Conservation (phyloP, 1,139 yeast genomes). For the Protomyces macrosporus region DNA sequence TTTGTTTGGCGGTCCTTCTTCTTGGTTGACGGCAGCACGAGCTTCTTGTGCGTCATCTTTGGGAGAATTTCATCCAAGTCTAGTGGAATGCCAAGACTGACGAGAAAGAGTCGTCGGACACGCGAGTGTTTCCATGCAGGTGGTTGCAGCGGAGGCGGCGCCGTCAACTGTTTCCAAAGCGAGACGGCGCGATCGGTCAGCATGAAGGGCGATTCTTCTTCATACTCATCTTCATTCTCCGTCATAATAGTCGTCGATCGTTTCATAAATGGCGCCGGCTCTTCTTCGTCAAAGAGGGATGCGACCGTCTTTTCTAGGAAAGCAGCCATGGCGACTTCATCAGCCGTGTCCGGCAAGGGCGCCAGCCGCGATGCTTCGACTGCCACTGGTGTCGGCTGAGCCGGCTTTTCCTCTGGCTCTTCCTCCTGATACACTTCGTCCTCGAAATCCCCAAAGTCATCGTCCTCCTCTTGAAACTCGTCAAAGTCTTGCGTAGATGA, state of each 20-base stretch:
- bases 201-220: constrained; percentile 18
- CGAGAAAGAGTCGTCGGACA: constrained; percentile 52
- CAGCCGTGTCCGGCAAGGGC: not conserved
- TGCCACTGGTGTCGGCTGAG: not conserved
- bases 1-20: constrained; percentile 25
- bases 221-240: constrained; percentile 2
- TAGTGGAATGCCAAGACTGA: constrained; percentile 57
- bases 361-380: not conserved
- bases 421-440: constrained; percentile 10
- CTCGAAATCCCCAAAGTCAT: constrained; percentile 27
- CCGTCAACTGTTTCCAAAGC: constrained; percentile 41
- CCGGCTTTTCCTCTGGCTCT: not conserved
- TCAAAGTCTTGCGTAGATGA: constrained; percentile 10
- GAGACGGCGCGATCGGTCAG: constrained; percentile 21
- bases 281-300: not conserved
- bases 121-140: constrained; percentile 58
- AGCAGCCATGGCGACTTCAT: not conserved
- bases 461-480: constrained; percentile 17
- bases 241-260: not conserved
- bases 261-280: not conserved
- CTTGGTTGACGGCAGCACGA: constrained; percentile 15
- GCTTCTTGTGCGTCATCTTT: constrained; percentile 32
- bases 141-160: constrained; percentile 48
- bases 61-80: constrained; percentile 47
- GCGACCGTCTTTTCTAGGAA: not conserved